Conservation (phyloP, 495 filamentous ascomycete species). For the Annulohypoxylon moriforme region DNA sequence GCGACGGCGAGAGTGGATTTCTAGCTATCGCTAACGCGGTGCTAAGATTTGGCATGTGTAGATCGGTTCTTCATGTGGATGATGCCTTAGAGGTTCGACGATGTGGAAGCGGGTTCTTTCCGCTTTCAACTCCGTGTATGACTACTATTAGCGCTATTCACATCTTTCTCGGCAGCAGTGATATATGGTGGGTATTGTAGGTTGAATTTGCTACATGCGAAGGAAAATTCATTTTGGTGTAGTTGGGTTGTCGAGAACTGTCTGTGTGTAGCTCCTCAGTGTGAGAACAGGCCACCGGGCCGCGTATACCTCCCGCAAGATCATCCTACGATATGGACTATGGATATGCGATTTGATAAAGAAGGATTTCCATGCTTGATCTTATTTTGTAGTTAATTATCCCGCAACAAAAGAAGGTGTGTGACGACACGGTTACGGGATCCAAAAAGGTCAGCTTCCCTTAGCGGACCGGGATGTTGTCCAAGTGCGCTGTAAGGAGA, state of each 20-base stretch:
- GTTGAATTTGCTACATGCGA: background rate
- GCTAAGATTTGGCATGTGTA: background rate
- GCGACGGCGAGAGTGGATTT: background rate
- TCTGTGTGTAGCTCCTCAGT: background rate
- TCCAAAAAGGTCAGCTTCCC: background rate
- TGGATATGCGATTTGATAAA: background rate
- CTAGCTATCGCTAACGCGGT: background rate
- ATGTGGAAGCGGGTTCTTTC: background rate
- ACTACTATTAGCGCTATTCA: background rate
- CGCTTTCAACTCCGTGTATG: background rate
- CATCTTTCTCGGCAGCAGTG: background rate
- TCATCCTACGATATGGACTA: background rate
- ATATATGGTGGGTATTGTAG: background rate
- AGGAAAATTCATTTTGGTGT: background rate
- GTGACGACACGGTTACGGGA: background rate
- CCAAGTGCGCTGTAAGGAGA: background rate
- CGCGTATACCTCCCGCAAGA: background rate
- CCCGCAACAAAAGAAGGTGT: background rate
- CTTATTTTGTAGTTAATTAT: too few species aligned
- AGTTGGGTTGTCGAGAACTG: background rate
- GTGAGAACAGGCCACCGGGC: background rate
- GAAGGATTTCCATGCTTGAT: background rate
- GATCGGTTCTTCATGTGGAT: background rate
- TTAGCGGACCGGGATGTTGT: background rate
- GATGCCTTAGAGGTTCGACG: background rate